Percentiles rank a stretch among this genome's conserved stretches.
These are phyloP conservation scores for Boletus reticuloceps DNA, from an alignment of 768 basidiomycete genomes.

Conservation along the genomic window DNA sequence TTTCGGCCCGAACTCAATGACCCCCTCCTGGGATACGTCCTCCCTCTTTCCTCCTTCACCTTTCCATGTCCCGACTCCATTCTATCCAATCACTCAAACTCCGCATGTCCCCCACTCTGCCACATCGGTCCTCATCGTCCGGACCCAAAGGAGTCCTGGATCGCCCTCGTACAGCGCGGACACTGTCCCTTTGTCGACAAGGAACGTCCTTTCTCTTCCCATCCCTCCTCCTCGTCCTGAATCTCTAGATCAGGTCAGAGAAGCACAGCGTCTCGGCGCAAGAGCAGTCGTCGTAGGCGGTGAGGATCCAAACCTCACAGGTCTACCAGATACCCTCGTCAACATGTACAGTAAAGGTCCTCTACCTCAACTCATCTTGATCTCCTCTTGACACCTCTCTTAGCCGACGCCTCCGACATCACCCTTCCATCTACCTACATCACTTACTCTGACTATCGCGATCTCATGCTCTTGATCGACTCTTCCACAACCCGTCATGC, in stretches of 20 bases:
- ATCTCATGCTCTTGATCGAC: conserved; percentile 65
- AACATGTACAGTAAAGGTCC: conserved; percentile 93
- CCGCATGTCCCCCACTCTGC: conserved; percentile 72
- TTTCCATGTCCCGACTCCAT: conserved; percentile 39
- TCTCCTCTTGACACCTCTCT: background rate
- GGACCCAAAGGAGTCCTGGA: conserved; percentile 69
- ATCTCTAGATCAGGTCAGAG: conserved; percentile 38
- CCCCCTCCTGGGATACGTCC: conserved; percentile 67
- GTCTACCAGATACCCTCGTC: conserved; percentile 71
- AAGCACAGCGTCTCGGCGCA: conserved; percentile 72
- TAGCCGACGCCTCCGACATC: conserved; percentile 86
- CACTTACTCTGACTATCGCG: conserved; percentile 74
- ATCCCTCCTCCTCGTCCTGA: background rate
- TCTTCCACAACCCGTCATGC: conserved; percentile 78
- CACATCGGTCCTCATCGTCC: conserved; percentile 53
- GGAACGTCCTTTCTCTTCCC: conserved; percentile 42
- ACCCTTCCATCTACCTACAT: conserved; percentile 86
- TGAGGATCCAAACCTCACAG: conserved; percentile 59
- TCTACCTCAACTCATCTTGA: conserved; percentile 34
- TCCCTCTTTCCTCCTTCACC: conserved; percentile 67
- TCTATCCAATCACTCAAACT: conserved; percentile 33
- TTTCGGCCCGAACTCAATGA: conserved; percentile 73
- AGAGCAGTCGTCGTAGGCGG: conserved; percentile 92
- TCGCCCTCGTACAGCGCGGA: conserved; percentile 89
- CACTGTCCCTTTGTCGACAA: conserved; percentile 91